Base-by-base conservation (phyloP, 352 stramenopile genomes). In the Pythium brassicae region DNA sequence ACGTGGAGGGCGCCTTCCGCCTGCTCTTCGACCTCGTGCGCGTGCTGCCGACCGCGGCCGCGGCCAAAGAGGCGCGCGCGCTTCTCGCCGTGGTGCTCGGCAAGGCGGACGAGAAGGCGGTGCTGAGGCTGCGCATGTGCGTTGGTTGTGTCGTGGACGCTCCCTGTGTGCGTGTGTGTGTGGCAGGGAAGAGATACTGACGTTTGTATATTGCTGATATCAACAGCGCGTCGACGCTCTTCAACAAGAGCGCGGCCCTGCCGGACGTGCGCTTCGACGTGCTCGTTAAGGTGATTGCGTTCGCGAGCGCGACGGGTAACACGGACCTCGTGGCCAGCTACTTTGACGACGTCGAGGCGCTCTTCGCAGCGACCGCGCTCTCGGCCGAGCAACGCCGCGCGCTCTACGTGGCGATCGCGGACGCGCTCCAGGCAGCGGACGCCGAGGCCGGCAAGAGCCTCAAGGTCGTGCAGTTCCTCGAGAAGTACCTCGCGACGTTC, bases 401-500 rank as follows among this genome's bases (percentile, higher is more conserved):
- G 60, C 70, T 95, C 29, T 86, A 87, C 39, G 67, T 92, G 44
- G 62, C 70, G 29, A 86, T 92, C 62, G 79, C 82, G 3, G 71
- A 93, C 53, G 75, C 91, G 50, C 63, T 92, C 35, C 66, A 84
- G 22, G 45, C 40, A 25, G 29, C 34, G 3, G 61, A 65, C 20
- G 58, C 60, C 1, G 32, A 37, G 14, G 32, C 32, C 32, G 14
- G 2, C 25, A 77, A 82, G 65, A 65, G 72, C 58, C 47, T 86
- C 58, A 78, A 87, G 63, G 66, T 79, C 54, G 61, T 93, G 35
- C 43, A 65, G n/a, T 83, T 89, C 52, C 57, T 95, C 14, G 83
- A 93, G 34, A 87, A 90, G 68, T 91, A 86, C 64, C 56, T 92
- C 39, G 53, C 66, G 43, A 88, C 79, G 7, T 88, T 85, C 43